Evolutionary conservation across 2,329 filamentous ascomycete species (phyloP).

Genomic region (Penicillium sp.): DNA sequence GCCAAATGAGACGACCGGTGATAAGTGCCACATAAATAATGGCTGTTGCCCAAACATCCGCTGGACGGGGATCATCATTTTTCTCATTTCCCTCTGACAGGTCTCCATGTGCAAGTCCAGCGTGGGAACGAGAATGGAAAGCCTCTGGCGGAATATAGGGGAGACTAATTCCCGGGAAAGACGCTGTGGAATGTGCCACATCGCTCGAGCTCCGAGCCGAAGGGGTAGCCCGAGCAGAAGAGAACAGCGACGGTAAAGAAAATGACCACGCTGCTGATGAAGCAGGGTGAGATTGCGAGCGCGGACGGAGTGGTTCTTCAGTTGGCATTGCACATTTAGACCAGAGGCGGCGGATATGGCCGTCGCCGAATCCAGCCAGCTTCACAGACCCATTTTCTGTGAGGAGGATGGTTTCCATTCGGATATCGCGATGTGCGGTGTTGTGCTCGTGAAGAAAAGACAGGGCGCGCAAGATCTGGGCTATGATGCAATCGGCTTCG

Average conservation of each 20-base stretch:
- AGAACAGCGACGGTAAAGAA: slow-evolving; percentile 9
- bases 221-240: neutral
- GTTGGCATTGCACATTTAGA: slow-evolving; percentile 9
- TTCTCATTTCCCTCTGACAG: neutral
- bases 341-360: slow-evolving; percentile 70
- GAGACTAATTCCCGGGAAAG: slow-evolving; percentile 14
- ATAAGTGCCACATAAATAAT: slow-evolving; percentile 30
- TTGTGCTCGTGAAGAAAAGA: slow-evolving; percentile 73
- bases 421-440: slow-evolving; percentile 91
- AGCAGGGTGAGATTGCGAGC: slow-evolving; percentile 3
- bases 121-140: slow-evolving; percentile 1
- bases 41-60: slow-evolving; percentile 33
- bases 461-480: slow-evolving; percentile 50
- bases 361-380: slow-evolving; percentile 84
- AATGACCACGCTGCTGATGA: slow-evolving; percentile 10
- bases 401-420: slow-evolving; percentile 91
- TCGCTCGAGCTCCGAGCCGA: neutral
- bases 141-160: slow-evolving; percentile 22
- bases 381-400: slow-evolving; percentile 78
- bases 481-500: slow-evolving; percentile 88
- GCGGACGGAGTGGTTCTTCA: neutral
- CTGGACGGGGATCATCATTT: slow-evolving; percentile 12
- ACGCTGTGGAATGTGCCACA: slow-evolving; percentile 4
- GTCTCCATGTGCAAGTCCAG: neutral
- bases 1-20: slow-evolving; percentile 28